A percentile compares a stretch with the other conserved stretches of the same genome.
phyloP scores from a whole-genome alignment of 352 stramenopile species.

The Phytopythium mirpurense region DNA sequence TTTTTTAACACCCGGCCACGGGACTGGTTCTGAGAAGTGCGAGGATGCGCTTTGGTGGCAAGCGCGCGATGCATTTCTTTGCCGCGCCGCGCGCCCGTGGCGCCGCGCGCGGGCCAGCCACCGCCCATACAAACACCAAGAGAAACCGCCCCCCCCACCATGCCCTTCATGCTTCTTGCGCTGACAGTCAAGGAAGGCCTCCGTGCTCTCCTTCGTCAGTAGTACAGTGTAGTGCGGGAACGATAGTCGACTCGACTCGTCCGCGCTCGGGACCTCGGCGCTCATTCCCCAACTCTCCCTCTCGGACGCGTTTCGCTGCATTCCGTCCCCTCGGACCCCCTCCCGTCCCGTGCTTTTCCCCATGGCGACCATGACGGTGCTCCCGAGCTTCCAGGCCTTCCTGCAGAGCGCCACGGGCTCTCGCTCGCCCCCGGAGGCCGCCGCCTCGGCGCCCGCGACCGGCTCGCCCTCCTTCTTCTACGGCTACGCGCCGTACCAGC shows the following conservation, averaged over 20 bases:
- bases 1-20: constrained; percentile 7
- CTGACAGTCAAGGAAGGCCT: too few species aligned
- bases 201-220: too few species aligned
- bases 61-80: constrained; percentile 49
- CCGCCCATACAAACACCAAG: neutral
- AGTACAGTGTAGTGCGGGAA: too few species aligned
- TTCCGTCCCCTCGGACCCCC: constrained; percentile 5
- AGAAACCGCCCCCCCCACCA: too few species aligned
- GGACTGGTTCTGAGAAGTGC: constrained; percentile 2
- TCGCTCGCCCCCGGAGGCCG: constrained; percentile 14
- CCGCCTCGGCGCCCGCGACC: constrained; percentile 8
- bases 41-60: neutral
- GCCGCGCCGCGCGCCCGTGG: constrained; percentile 5
- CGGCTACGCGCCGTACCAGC: neutral
- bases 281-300: constrained; percentile 21
- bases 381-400: constrained; percentile 59
- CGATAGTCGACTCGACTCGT: neutral
- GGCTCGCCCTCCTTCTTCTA: constrained; percentile 2
- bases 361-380: constrained; percentile 35
- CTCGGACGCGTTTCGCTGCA: too few species aligned
- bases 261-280: too few species aligned
- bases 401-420: constrained; percentile 29
- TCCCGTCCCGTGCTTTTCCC: too few species aligned
- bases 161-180: too few species aligned
- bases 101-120: neutral